Conservation (phyloP, 805 yeast genomes). For the Candida palmyrensis region DNA sequence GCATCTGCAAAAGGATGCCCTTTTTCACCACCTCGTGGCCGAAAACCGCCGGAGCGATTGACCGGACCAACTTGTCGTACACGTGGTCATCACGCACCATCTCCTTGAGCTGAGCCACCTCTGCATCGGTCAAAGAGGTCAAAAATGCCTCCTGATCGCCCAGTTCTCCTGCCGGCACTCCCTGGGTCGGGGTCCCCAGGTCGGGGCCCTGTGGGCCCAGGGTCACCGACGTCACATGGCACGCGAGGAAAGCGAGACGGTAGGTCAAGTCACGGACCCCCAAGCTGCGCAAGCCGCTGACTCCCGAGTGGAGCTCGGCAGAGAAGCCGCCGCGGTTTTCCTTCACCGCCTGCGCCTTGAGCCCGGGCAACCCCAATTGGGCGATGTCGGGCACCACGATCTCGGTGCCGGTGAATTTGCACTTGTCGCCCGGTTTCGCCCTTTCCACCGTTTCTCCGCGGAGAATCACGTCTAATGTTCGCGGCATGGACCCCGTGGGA, state of each 20-base stretch:
- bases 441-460: slow-evolving; percentile 93
- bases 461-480: slow-evolving; percentile 86
- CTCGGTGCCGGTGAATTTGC: slow-evolving; percentile 90
- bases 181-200: slow-evolving; percentile 49
- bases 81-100: slow-evolving; percentile 90
- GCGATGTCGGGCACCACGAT: slow-evolving; percentile 93
- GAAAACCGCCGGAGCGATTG: slow-evolving; percentile 93
- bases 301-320: slow-evolving; percentile 78
- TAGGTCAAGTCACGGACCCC: slow-evolving; percentile 95
- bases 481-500: slow-evolving; percentile 98
- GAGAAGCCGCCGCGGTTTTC: slow-evolving; percentile 56
- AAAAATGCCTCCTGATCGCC: slow-evolving; percentile 79
- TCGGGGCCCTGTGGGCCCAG: slow-evolving; percentile 21
- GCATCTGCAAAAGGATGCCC: slow-evolving; percentile 80
- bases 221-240: slow-evolving; percentile 70
- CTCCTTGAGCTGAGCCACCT: slow-evolving; percentile 74
- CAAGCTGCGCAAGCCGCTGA: slow-evolving; percentile 81
- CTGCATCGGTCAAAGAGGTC: slow-evolving; percentile 72
- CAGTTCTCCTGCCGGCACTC: too few relatives aligned
- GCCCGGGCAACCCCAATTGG: slow-evolving; percentile 92
- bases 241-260: slow-evolving; percentile 84
- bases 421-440: slow-evolving; percentile 96
- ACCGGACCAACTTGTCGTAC: slow-evolving; percentile 76
- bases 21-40: slow-evolving; percentile 94
- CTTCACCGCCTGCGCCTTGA: slow-evolving; percentile 76